Conservation (phyloP, 208 protist species). For the Crithidia expoeki region DNA sequence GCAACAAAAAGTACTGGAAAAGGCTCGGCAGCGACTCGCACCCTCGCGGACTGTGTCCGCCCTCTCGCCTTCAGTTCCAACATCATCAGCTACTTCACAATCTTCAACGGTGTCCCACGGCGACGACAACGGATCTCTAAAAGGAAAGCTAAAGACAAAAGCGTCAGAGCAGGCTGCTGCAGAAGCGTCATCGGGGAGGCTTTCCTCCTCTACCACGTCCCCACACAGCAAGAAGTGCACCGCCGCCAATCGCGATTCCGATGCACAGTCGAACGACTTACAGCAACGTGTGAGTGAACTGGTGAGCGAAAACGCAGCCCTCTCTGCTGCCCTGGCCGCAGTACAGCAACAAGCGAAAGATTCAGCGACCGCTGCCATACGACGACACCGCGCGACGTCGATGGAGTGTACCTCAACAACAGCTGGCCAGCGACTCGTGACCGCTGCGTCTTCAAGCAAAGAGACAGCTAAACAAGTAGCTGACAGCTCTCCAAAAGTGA, state of each 20-base stretch:
- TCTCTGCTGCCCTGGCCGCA: background rate
- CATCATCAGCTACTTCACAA: background rate
- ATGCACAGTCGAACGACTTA: background rate
- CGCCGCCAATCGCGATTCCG: too few relatives aligned
- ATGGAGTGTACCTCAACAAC: background rate
- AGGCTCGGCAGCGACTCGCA: background rate
- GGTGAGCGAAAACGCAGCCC: background rate
- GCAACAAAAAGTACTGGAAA: conserved; percentile 1
- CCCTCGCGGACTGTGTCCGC: background rate
- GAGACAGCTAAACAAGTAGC: too few relatives aligned
- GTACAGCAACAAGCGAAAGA: background rate
- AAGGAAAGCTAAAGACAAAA: too few relatives aligned
- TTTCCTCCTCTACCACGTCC: too few relatives aligned
- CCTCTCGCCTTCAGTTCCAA: background rate
- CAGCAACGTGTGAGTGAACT: background rate
- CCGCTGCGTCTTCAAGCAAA: too few relatives aligned
- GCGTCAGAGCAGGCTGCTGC: too few relatives aligned
- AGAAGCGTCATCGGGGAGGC: too few relatives aligned
- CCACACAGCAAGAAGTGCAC: too few relatives aligned
- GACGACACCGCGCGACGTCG: background rate
- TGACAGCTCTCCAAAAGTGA: too few relatives aligned
- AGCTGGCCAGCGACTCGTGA: too few relatives aligned
- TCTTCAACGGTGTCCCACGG: background rate
- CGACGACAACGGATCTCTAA: too few relatives aligned
- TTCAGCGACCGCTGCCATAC: too few relatives aligned